Conservation (phyloP, 768 basidiomycete genomes). For the Termitomyces sp. region DNA sequence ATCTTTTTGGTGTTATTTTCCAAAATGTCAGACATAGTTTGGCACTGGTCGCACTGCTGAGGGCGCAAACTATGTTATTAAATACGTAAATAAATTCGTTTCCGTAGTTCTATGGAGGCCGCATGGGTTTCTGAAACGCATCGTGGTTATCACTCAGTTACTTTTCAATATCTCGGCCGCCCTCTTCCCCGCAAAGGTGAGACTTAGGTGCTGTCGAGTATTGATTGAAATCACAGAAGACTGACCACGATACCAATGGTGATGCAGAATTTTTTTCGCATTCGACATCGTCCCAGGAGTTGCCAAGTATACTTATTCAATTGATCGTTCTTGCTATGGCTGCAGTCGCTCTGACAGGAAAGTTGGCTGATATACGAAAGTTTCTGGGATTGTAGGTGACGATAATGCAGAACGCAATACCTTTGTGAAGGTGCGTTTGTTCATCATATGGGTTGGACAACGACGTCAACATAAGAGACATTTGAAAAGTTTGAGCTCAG, state of each 20-base stretch:
- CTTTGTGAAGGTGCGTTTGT: conserved; percentile 83
- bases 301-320: not conserved
- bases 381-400: conserved; percentile 47
- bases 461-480: no score
- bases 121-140: conserved; percentile 18
- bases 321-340: conserved; percentile 89
- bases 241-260: no score
- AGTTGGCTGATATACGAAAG: conserved; percentile 79
- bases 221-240: no score
- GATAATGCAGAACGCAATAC: conserved; percentile 76
- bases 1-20: conserved; percentile 70
- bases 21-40: conserved; percentile 93
- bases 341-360: conserved; percentile 83
- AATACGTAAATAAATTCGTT: conserved; percentile 87
- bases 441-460: no score
- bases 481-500: no score
- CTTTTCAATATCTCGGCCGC: conserved; percentile 79
- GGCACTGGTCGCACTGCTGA: conserved; percentile 90
- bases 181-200: conserved; percentile 80
- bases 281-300: conserved; percentile 86
- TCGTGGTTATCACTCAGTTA: conserved; percentile 88
- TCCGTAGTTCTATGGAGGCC: conserved; percentile 31
- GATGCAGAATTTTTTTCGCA: conserved; percentile 64
- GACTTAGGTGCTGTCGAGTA: conserved; percentile 84
- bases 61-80: conserved; percentile 84